phyloP scores from a whole-genome alignment of 768 basidiomycete species.

The Kwoniella botswanensis region DNA sequence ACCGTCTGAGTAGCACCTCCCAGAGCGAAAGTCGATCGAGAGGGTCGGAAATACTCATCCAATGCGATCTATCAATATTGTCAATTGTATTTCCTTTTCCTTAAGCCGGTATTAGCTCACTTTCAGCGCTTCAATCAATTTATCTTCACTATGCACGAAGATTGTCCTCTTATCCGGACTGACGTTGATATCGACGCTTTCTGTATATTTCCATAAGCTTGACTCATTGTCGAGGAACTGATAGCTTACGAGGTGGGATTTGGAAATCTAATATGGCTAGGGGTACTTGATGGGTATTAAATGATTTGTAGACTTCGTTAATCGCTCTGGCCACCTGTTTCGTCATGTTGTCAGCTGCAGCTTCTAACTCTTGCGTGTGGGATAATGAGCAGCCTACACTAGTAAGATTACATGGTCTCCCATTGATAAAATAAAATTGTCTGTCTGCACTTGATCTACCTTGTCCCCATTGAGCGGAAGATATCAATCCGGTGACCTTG shows the following conservation, averaged over 20 bases:
- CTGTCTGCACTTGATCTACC: conserved; percentile 80
- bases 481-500: conserved; percentile 76
- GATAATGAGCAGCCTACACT: conserved; percentile 64
- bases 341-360: background rate
- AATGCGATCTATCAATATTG: conserved; percentile 64
- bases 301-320: conserved; percentile 89
- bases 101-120: conserved; percentile 58
- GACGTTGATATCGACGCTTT: conserved; percentile 79
- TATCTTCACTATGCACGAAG: conserved; percentile 82
- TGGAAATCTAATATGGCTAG: conserved; percentile 82
- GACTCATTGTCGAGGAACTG: background rate
- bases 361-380: background rate
- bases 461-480: conserved; percentile 74
- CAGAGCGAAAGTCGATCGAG: conserved; percentile 75
- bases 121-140: conserved; percentile 77
- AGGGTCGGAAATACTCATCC: conserved; percentile 70
- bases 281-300: conserved; percentile 75
- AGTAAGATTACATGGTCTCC: conserved; percentile 77
- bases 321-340: conserved; percentile 81
- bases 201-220: conserved; percentile 8
- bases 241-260: conserved; percentile 62
- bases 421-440: conserved; percentile 92
- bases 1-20: conserved; percentile 49
- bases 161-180: conserved; percentile 97
- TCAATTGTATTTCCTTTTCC: too few relatives aligned